Evolutionary conservation across 2,329 filamentous ascomycete species (phyloP).

Genomic region (Trichophaea hybrida): DNA sequence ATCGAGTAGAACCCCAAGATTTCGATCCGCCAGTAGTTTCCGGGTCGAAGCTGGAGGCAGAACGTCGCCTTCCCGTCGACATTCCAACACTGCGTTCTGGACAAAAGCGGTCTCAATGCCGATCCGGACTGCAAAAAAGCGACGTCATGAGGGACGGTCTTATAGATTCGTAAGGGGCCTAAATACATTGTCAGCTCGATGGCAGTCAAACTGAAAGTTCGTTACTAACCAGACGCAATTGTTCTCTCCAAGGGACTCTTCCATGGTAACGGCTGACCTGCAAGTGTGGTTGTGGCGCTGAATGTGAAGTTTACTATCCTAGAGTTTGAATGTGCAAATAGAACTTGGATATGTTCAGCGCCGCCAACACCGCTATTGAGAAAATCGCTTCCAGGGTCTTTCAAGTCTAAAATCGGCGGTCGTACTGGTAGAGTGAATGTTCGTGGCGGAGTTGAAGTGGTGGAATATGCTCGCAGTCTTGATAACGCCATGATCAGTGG

Average conservation of each 20-base stretch:
- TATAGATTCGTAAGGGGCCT: slow-evolving; percentile 23
- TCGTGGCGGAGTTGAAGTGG: background rate
- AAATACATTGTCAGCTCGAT: background rate
- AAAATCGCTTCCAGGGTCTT: background rate
- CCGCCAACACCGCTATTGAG: background rate
- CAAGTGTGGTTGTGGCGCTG: background rate
- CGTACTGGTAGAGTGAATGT: background rate
- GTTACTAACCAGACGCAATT: slow-evolving; percentile 19
- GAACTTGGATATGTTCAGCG: slow-evolving; percentile 20
- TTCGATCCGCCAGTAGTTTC: slow-evolving; percentile 24
- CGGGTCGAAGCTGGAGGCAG: slow-evolving; percentile 20
- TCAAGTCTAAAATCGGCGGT: background rate
- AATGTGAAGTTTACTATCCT: slow-evolving; percentile 20
- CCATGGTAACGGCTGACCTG: slow-evolving; percentile 16
- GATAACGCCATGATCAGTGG: background rate
- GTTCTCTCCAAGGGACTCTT: slow-evolving; percentile 19
- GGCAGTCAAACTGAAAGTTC: background rate
- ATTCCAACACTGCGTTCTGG: slow-evolving; percentile 23
- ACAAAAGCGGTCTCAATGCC: slow-evolving; percentile 18
- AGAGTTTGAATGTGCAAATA: slow-evolving; percentile 21
- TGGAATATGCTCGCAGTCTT: slow-evolving; percentile 4
- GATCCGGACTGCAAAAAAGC: slow-evolving; percentile 23
- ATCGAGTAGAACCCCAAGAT: slow-evolving; percentile 13
- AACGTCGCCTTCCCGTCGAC: slow-evolving; percentile 19
- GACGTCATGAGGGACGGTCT: slow-evolving; percentile 22